Evolutionary conservation across 2,329 filamentous ascomycete genomes (phyloP).

Genomic region (Colletotrichum chlorophyti): DNA sequence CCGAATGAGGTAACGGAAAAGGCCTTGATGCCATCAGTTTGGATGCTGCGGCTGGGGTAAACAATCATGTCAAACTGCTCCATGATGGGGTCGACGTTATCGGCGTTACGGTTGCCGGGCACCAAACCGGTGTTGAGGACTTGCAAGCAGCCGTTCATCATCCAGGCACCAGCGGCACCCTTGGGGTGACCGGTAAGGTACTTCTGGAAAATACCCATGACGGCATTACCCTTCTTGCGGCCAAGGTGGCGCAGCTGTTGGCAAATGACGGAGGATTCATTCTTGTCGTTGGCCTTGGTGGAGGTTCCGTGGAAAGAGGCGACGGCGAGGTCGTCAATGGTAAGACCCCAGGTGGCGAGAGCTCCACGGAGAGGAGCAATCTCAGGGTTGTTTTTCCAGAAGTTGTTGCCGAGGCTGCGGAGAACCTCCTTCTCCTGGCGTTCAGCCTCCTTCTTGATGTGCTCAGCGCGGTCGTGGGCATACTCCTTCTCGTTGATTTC

Average conservation of each 20-base stretch:
- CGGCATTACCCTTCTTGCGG: conserved; percentile 93
- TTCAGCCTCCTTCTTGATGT: conserved; percentile 85
- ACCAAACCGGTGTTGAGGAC: conserved; percentile 93
- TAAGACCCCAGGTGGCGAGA: conserved; percentile 96
- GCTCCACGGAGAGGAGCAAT: conserved; percentile 97
- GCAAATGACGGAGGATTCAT: conserved; percentile 97
- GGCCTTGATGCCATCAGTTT: conserved; percentile 97
- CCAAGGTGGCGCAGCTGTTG: conserved; percentile 95
- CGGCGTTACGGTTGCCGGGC: conserved; percentile 95
- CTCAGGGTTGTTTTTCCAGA: conserved; percentile 95
- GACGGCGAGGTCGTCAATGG: conserved; percentile 92
- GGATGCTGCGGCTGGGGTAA: conserved; percentile 92
- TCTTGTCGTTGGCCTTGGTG: conserved; percentile 99
- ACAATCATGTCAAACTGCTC: conserved; percentile 98
- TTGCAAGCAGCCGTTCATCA: conserved; percentile 98
- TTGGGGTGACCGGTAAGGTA: conserved; percentile 98
- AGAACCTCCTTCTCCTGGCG: conserved; percentile 94
- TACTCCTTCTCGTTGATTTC: conserved; percentile 85
- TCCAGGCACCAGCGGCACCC: conserved; percentile 98
- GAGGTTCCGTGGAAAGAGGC: conserved; percentile 99
- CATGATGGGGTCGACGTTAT: conserved; percentile 96
- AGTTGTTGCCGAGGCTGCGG: conserved; percentile 93
- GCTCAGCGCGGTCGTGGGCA: conserved; percentile 80
- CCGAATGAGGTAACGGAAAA: conserved; percentile 99
- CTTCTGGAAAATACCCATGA: conserved; percentile 98